These are phyloP conservation scores for Sporisorium exsertum DNA, from an alignment of 1,284 basidiomycete genomes.

Conservation along the genomic window DNA sequence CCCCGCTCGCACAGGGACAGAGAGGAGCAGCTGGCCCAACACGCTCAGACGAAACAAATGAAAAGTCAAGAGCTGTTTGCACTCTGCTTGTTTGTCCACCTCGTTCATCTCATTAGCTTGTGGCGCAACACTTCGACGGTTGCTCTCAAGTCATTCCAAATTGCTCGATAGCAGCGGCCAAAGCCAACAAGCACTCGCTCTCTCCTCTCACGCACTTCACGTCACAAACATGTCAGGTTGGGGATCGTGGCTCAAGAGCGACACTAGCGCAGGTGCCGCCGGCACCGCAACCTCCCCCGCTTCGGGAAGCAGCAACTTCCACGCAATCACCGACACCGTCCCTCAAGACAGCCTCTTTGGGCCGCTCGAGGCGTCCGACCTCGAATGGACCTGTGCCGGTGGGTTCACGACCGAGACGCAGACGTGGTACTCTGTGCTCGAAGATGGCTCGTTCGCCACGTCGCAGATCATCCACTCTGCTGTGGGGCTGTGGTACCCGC, in stretches of 20 bases:
- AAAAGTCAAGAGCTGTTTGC: neutral
- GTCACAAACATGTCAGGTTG: constrained; percentile 61
- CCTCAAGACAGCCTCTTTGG: constrained; percentile 74
- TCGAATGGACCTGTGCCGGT: constrained; percentile 82
- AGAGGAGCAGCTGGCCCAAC: neutral
- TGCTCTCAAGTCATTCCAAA: neutral
- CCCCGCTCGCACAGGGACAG: neutral
- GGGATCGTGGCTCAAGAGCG: constrained; percentile 64
- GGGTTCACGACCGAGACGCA: constrained; percentile 95
- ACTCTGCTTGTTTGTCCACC: neutral
- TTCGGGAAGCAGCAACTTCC: constrained; percentile 59
- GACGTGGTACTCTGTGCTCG: constrained; percentile 84
- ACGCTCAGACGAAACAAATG: neutral
- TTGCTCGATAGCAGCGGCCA: too few relatives aligned
- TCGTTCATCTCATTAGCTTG: neutral
- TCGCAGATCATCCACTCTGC: constrained; percentile 95
- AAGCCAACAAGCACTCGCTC: neutral
- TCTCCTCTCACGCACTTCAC: too few relatives aligned
- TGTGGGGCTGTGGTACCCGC: constrained; percentile 91
- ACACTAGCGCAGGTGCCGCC: constrained; percentile 22
- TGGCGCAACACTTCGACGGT: neutral
- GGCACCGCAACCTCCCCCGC: constrained; percentile 30
- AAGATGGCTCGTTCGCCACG: constrained; percentile 85
- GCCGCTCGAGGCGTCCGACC: constrained; percentile 77
- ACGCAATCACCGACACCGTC: constrained; percentile 61